Percentiles rank a stretch among this genome's conserved stretches.
These are phyloP conservation scores for Pisolithus microcarpus DNA, from an alignment of 768 basidiomycete genomes.

Conservation along the genomic window DNA sequence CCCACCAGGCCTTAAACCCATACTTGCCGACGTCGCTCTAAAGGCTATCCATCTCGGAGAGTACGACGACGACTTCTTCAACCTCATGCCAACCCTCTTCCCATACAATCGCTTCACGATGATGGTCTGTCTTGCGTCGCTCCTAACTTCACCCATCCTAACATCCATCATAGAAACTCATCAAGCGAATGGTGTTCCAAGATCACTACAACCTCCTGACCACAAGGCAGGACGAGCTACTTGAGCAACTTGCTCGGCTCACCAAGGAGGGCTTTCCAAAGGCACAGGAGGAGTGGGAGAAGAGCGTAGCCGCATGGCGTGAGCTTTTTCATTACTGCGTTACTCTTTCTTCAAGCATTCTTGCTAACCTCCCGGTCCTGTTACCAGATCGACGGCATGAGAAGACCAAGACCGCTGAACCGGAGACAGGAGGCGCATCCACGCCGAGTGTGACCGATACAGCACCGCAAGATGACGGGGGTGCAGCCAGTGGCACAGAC, in stretches of 20 bases:
- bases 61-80: constrained; percentile 91
- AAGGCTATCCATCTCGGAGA: constrained; percentile 78
- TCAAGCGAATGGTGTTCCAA: constrained; percentile 79
- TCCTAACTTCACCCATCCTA: constrained; percentile 1
- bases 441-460: constrained; percentile 19
- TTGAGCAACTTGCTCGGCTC: constrained; percentile 53
- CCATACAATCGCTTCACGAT: constrained; percentile 96
- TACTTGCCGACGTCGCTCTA: constrained; percentile 63
- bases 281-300: constrained; percentile 73
- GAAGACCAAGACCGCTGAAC: constrained; percentile 34
- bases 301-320: constrained; percentile 65
- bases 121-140: constrained; percentile 42
- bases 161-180: constrained; percentile 62
- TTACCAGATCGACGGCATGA: constrained; percentile 49
- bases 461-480: constrained; percentile 26
- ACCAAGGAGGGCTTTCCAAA: constrained; percentile 61
- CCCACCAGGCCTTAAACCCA: constrained; percentile 70
- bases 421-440: constrained; percentile 27
- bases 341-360: background rate
- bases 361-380: background rate
- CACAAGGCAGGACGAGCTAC: constrained; percentile 59
- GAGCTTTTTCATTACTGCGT: constrained; percentile 12
- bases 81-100: constrained; percentile 77
- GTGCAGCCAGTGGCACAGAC: constrained; percentile 20
- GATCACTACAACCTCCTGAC: constrained; percentile 64